These are phyloP conservation scores for Ormosia semicastrata DNA, from an alignment of 306 rosid genomes.

Conservation along the genomic window DNA sequence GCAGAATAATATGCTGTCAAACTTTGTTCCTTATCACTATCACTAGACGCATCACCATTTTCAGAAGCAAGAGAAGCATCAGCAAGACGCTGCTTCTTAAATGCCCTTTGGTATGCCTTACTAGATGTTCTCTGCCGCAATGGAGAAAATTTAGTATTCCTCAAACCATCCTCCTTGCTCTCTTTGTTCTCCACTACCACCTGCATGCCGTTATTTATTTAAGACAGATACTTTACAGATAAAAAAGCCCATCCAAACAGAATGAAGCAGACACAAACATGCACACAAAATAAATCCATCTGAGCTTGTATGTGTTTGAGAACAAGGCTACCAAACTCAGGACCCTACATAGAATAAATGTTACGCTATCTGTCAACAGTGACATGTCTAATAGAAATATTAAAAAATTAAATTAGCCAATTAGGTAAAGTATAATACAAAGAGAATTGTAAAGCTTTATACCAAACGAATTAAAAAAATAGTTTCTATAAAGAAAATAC, in stretches of 20 bases:
- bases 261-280: not conserved
- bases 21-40: constrained; percentile 84
- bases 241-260: not conserved
- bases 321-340: constrained; percentile 9
- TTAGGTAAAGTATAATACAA: not conserved
- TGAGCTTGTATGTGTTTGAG: not conserved
- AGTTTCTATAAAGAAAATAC: not conserved
- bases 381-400: not conserved
- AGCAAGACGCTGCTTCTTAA: constrained; percentile 77
- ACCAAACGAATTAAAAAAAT: not conserved
- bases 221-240: not conserved
- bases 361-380: not conserved
- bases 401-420: not conserved
- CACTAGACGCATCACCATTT: constrained; percentile 81
- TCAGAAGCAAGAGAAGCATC: constrained; percentile 50
- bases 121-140: constrained; percentile 55
- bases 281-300: not conserved
- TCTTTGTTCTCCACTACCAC: constrained; percentile 53
- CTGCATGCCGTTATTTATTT: constrained; percentile 40
- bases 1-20: constrained; percentile 66
- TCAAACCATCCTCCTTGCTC: constrained; percentile 48
- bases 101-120: constrained; percentile 56
- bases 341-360: not conserved
- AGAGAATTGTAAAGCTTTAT: not conserved
- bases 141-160: constrained; percentile 51